phyloP scores from a whole-genome alignment of 306 rosid species.

The Gillenia trifoliata region DNA sequence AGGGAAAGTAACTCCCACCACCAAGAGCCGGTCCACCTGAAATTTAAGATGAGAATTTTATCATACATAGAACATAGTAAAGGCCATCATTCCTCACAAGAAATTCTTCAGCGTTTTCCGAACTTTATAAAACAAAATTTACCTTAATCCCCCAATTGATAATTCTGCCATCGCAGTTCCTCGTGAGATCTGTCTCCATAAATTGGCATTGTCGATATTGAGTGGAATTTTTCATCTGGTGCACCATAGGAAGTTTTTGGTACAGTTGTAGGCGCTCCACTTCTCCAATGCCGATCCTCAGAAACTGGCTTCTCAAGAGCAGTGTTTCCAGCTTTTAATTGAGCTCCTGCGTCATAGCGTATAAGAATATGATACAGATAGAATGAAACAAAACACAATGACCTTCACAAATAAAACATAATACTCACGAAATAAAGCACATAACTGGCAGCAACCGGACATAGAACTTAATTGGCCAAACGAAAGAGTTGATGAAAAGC shows the following conservation, averaged over 20 bases:
- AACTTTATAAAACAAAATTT: not conserved
- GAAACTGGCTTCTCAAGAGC: conserved; percentile 54
- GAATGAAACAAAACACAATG: not conserved
- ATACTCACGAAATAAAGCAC: conserved; percentile 63
- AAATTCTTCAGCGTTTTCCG: too few relatives aligned
- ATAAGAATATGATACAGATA: not conserved
- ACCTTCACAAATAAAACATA: conserved; percentile 24
- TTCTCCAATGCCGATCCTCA: conserved; percentile 77
- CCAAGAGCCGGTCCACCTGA: too few relatives aligned
- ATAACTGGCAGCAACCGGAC: conserved; percentile 52
- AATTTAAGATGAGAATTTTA: too few relatives aligned
- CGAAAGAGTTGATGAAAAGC: too few relatives aligned
- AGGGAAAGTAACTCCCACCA: not conserved
- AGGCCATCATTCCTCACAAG: too few relatives aligned
- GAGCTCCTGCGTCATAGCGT: conserved; percentile 46
- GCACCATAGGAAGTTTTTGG: not conserved
- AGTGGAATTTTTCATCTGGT: conserved; percentile 40
- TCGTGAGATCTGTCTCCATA: conserved; percentile 16
- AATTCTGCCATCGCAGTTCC: conserved; percentile 92
- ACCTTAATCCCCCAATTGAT: conserved; percentile 45
- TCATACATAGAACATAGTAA: too few relatives aligned
- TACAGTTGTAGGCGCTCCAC: conserved; percentile 42
- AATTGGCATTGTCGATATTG: too few relatives aligned
- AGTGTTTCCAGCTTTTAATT: conserved; percentile 34
- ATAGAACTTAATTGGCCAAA: too few relatives aligned